Evolutionary conservation across 768 basidiomycete species (phyloP).

Genomic region (Lanmaoa rubissima): DNA sequence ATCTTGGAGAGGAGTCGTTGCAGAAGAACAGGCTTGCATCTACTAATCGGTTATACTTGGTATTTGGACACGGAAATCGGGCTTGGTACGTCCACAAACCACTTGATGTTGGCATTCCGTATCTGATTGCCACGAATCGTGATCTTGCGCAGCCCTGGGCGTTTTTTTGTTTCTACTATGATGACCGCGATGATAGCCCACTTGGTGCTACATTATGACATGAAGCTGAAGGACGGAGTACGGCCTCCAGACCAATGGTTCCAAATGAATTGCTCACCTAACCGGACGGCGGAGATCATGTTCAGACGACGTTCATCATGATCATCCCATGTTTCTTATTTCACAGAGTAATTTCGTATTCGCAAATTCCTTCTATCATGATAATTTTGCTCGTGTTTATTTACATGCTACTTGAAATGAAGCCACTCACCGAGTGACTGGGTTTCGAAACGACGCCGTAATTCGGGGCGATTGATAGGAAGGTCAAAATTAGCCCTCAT

Average conservation of each 20-base stretch:
- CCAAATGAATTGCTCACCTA: slow-evolving; percentile 36
- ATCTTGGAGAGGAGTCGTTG: slow-evolving; percentile 19
- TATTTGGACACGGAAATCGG: slow-evolving; percentile 36
- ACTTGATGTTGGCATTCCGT: neutral
- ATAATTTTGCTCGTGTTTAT: slow-evolving; percentile 10
- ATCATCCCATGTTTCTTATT: slow-evolving; percentile 6
- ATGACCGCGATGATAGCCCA: slow-evolving; percentile 42
- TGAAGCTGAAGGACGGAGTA: slow-evolving; percentile 35
- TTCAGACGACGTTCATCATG: slow-evolving; percentile 31
- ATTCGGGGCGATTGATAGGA: slow-evolving; percentile 19
- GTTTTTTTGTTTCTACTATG: slow-evolving; percentile 41
- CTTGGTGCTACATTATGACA: slow-evolving; percentile 40
- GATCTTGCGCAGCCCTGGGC: slow-evolving; percentile 36
- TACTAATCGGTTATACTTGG: slow-evolving; percentile 33
- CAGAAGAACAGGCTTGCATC: slow-evolving; percentile 30
- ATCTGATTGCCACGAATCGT: slow-evolving; percentile 3
- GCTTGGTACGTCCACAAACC: slow-evolving; percentile 31
- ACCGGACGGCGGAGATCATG: slow-evolving; percentile 36
- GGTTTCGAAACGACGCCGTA: slow-evolving; percentile 1
- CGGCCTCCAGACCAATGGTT: slow-evolving; percentile 37
- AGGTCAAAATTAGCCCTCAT: slow-evolving; percentile 5
- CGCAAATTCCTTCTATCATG: slow-evolving; percentile 7
- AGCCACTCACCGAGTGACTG: neutral
- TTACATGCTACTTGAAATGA: slow-evolving; percentile 4
- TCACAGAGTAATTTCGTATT: slow-evolving; percentile 13